These are phyloP conservation scores for Stygiomarasmius scandens DNA, from an alignment of 1,284 basidiomycete species.

Conservation along the genomic window DNA sequence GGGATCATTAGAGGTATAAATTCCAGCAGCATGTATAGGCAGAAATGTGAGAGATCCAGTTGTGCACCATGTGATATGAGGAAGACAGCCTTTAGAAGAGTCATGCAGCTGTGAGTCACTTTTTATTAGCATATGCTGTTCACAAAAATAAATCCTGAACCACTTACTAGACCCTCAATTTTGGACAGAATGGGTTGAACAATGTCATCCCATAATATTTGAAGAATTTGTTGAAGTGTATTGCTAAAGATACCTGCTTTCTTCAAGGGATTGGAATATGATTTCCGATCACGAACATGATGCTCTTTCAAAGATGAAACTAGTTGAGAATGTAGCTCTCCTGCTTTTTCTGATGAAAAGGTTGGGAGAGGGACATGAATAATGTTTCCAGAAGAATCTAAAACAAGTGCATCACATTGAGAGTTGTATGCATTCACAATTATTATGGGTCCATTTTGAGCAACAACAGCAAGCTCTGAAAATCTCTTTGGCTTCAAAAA, in stretches of 20 bases:
- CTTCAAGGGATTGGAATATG: not conserved
- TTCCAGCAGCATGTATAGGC: slow-evolving; percentile 34
- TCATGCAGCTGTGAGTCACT: not conserved
- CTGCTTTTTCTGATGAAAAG: not conserved
- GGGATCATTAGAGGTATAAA: slow-evolving; percentile 21
- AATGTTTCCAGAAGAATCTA: not conserved
- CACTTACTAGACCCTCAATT: no score
- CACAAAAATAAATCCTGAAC: no score
- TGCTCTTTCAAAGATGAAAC: not conserved
- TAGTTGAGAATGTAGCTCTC: not conserved
- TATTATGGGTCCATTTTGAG: slow-evolving; percentile 12
- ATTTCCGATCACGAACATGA: not conserved
- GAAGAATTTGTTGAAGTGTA: not conserved
- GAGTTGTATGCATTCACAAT: slow-evolving; percentile 5
- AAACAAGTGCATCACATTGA: slow-evolving; percentile 9
- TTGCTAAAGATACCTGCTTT: not conserved
- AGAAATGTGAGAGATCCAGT: slow-evolving; percentile 33
- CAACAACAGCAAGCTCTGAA: not conserved
- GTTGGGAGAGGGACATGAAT: slow-evolving; percentile 8
- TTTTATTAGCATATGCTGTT: no score
- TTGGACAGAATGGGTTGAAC: not conserved
- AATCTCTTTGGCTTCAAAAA: slow-evolving; percentile 11
- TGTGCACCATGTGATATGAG: slow-evolving; percentile 33
- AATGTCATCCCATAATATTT: not conserved
- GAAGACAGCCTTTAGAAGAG: slow-evolving; percentile 10